Base-by-base conservation (phyloP, 768 basidiomycete genomes). In the Naganishia vaughanmartiniae region DNA sequence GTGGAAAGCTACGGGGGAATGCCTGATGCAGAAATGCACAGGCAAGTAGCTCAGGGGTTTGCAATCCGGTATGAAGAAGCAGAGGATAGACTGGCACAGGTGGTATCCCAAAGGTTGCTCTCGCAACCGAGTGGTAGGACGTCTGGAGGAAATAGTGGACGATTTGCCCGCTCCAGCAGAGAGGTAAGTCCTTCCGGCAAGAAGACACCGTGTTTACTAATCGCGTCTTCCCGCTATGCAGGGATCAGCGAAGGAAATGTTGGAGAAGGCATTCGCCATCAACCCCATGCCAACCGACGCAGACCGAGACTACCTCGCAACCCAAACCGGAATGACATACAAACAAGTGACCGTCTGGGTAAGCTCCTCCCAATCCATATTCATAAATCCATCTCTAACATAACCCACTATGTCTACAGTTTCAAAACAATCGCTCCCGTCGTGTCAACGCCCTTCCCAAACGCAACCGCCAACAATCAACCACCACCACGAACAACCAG, bases 301-400 rank as follows among this genome's bases (percentile, higher is more conserved):
- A 26, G 70, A 70, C 24, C 28, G 63, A 34, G 48, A 65, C 28
- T 54, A 30, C 17, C 65, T 71, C 3, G 70, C 65, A 4, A 14
- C 17, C 12, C 51, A 39, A 28, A 66, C 33, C 12, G 51, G 69
- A 4, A 55, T 56, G 45, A 56, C 54, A 19, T 71, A 58, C 31
- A 39, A 53, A 7, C 70, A 71, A 45, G 65, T 71, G 4, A 66
- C 70, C 10, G 55, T 42, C n/a, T 71, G 70, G 70, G 70, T 71
- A 31, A 21, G 53, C 31, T n/a, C 15, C 26, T 42, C 28, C 10
- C 31, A 0, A 10, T 14, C 15, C 24, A 2, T 63, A 5, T 30
- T 17, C 21, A 26, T 34, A 19, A 4, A 31, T 19, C n/a, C 15
- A 46, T n/a, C 19, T 1, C 58, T 63, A 4, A 63, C 21, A 31